phyloP scores from a whole-genome alignment of 306 rosid species.

The Mucuna pruriens region DNA sequence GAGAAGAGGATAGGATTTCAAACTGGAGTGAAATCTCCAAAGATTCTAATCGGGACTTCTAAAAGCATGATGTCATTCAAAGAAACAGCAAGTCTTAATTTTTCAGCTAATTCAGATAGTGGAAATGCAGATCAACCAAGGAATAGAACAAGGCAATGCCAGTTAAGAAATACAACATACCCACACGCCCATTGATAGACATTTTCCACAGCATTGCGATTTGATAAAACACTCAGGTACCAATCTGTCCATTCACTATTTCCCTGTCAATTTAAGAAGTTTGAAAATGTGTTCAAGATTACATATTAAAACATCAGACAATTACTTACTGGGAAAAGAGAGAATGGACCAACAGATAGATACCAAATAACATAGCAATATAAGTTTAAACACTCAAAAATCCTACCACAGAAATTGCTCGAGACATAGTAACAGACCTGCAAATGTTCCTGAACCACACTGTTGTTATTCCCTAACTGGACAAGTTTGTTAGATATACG shows the following conservation, averaged over 20 bases:
- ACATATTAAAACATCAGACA: conserved; percentile 20
- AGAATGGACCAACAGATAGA: conserved; percentile 25
- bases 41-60: not conserved
- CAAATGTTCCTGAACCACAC: conserved; percentile 67
- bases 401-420: conserved; percentile 23
- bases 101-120: conserved; percentile 22
- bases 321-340: conserved; percentile 17
- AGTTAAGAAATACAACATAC: conserved; percentile 62
- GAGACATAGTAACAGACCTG: conserved; percentile 59
- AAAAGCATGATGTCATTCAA: conserved; percentile 21
- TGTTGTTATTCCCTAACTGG: conserved; percentile 72
- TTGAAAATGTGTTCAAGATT: conserved; percentile 30
- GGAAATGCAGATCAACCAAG: not conserved
- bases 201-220: conserved; percentile 84
- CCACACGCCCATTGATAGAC: conserved; percentile 97
- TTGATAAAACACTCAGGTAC: conserved; percentile 66
- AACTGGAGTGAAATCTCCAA: not conserved
- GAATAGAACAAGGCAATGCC: conserved; percentile 1
- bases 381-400: conserved; percentile 1
- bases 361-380: conserved; percentile 9
- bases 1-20: not conserved
- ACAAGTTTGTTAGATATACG: conserved; percentile 89
- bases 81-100: conserved; percentile 1
- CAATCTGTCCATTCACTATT: conserved; percentile 85
- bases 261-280: conserved; percentile 57